Evolutionary conservation across 805 yeast species (phyloP).

Genomic region (Wickerhamomyces ciferrii): DNA sequence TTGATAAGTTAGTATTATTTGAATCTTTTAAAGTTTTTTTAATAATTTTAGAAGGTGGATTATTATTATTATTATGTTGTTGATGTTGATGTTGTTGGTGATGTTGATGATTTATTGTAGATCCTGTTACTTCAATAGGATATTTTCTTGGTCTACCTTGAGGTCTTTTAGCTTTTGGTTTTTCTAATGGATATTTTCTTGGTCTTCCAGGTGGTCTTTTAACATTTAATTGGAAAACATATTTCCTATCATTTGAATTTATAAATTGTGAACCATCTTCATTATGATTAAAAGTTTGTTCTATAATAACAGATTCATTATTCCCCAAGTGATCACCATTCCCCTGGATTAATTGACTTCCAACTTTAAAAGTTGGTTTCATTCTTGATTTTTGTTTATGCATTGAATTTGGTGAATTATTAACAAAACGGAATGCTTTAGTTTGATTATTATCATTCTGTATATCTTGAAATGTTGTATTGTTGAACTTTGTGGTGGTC

Average conservation of each 20-base stretch:
- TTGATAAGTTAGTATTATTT: background rate
- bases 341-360: constrained; percentile 4
- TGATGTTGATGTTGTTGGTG: no score
- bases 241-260: constrained; percentile 8
- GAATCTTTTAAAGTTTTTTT: background rate
- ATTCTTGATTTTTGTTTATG: constrained; percentile 11
- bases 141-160: constrained; percentile 24
- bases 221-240: constrained; percentile 15
- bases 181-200: constrained; percentile 42
- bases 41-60: background rate
- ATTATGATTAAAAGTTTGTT: constrained; percentile 13
- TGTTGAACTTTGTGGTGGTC: background rate
- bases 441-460: background rate
- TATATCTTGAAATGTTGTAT: background rate
- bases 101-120: background rate
- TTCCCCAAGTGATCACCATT: background rate
- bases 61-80: no score
- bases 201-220: constrained; percentile 47
- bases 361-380: constrained; percentile 20
- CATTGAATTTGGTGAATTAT: constrained; percentile 17
- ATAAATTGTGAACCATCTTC: background rate
- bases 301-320: constrained; percentile 13
- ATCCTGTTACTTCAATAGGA: constrained; percentile 9
- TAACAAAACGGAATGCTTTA: constrained; percentile 18
- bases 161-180: constrained; percentile 30